Base-by-base conservation (phyloP, 2,329 filamentous ascomycete species). In the Microsporum audouinii region DNA sequence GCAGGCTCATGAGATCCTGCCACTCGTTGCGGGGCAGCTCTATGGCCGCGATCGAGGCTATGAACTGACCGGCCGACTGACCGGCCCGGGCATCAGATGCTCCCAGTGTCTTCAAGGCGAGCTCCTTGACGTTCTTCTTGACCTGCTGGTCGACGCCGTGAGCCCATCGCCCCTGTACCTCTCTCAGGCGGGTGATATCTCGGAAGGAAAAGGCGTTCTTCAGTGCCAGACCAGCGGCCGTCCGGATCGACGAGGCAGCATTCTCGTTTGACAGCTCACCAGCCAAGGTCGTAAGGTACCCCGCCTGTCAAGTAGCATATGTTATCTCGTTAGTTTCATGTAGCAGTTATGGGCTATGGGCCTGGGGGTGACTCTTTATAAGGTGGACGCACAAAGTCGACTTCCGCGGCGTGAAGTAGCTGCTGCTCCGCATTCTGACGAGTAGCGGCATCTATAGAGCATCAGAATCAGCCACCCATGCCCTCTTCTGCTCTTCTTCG, bases 181-280 rank as follows among this genome's bases (percentile, higher is more conserved):
- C 88, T 72, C 89, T 87, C 77, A 96, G 86, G 72, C 91, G 88
- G 71, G 85, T 80, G 71, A 87, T 87, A 77, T 99, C 94, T 81
- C 94, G 88, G 71, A 91, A 89, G 72, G 89, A 90, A 80, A 99
- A 97, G 71, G 94, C 88, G 82, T 99, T 99, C 80, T 99, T 99
- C 72, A 99, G 82, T 68, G 94, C 92, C 69, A 99, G 84, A 84
- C 91, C 94, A 70, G 94, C 94, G 68, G 94, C 92, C 68, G 89
- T 88, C 82, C 94, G 88, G 73, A 96, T 94, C 72, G 89, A 84
- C 66, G 88, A 83, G 72, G 88, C 82, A 67, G 88, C 86, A 68
- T 84, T 82, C 72, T 97, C 92, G 77, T 96, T 96, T 73, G 91
- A 91, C 71, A 99, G 85, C 77, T 95, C 90, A 78, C 89, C 88